Evolutionary conservation across 2,329 filamentous ascomycete genomes (phyloP).

Genomic region (Coniella vitis): DNA sequence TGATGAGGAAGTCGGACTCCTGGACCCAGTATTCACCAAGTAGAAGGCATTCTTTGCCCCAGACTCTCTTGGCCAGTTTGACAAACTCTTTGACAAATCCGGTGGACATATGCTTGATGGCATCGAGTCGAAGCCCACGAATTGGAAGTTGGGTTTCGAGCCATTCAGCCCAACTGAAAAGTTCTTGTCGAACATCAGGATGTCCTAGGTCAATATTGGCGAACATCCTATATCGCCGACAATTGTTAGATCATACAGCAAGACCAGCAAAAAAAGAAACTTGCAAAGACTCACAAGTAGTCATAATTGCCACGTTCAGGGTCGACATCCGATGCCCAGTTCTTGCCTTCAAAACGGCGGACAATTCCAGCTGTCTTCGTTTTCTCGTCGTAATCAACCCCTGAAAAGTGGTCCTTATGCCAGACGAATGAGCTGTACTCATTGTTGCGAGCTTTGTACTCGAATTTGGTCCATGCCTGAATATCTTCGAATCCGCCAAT

Average conservation of each 20-base stretch:
- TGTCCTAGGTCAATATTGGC: conserved; percentile 28
- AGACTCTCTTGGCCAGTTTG: conserved; percentile 17
- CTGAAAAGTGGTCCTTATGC: conserved; percentile 60
- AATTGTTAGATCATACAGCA: background rate
- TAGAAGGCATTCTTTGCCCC: conserved; percentile 51
- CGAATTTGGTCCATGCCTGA: conserved; percentile 60
- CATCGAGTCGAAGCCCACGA: conserved; percentile 27
- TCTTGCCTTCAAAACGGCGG: conserved; percentile 57
- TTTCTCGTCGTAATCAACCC: conserved; percentile 56
- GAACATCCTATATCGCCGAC: conserved; percentile 23
- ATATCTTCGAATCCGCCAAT: conserved; percentile 53
- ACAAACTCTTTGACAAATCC: conserved; percentile 25
- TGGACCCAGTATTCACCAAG: conserved; percentile 65
- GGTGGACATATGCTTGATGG: conserved; percentile 28
- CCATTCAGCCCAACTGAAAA: conserved; percentile 27
- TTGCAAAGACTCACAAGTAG: conserved; percentile 19
- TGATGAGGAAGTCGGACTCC: conserved; percentile 45
- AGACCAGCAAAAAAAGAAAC: background rate
- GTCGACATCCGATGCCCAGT: conserved; percentile 52
- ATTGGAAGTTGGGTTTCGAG: conserved; percentile 24
- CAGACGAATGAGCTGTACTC: conserved; percentile 57
- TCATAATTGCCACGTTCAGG: conserved; percentile 56
- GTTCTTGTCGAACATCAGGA: conserved; percentile 24
- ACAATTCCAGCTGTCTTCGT: conserved; percentile 48
- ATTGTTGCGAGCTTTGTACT: conserved; percentile 54